phyloP scores from a whole-genome alignment of 2,329 filamentous ascomycete genomes.

The Monosporascus sp. region DNA sequence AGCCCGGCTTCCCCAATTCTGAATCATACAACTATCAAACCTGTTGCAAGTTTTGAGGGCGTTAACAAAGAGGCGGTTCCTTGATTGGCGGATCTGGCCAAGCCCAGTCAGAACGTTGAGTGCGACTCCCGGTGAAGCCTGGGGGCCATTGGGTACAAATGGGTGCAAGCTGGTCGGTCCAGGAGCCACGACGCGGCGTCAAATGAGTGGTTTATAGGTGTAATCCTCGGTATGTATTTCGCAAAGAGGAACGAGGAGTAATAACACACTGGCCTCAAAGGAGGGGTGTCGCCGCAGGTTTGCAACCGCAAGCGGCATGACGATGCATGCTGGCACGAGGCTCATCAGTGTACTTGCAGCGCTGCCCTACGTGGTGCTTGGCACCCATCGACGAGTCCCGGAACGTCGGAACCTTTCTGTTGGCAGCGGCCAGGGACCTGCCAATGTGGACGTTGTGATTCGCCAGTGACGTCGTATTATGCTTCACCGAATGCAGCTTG shows the following conservation, averaged over 20 bases:
- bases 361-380: neutral
- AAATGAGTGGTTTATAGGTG: neutral
- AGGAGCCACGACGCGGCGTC: neutral
- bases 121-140: neutral
- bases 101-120: neutral
- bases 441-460: neutral
- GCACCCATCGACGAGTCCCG: neutral
- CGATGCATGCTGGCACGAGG: neutral
- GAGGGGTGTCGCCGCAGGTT: neutral
- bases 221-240: neutral
- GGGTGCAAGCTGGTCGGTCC: neutral
- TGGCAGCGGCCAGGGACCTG: neutral
- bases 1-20: neutral
- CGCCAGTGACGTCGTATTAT: neutral
- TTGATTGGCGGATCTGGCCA: neutral
- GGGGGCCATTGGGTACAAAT: neutral
- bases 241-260: neutral
- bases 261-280: neutral
- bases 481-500: neutral
- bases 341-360: neutral
- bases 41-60: neutral
- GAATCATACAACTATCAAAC: neutral
- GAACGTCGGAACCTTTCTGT: neutral
- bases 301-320: neutral
- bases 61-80: neutral